Evolutionary conservation across 2,329 filamentous ascomycete genomes (phyloP).

Genomic region (Gaeumannomyces tritici): DNA sequence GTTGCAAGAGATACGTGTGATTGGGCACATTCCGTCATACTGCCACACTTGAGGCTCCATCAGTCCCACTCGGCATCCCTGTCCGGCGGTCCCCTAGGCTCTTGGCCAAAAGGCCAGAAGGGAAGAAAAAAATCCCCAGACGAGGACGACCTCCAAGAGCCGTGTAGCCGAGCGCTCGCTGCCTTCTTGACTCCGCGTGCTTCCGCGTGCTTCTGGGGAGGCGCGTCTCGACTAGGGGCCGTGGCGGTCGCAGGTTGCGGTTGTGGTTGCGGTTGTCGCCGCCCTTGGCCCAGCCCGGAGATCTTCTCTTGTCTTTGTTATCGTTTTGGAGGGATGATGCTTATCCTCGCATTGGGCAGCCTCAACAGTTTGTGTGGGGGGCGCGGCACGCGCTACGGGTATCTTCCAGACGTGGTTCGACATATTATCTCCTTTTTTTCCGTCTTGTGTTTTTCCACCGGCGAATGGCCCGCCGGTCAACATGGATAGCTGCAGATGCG

Average conservation of each 20-base stretch:
- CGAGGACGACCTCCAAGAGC: background rate
- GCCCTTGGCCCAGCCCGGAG: background rate
- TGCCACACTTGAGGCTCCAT: constrained; percentile 3
- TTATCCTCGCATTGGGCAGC: background rate
- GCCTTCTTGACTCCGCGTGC: background rate
- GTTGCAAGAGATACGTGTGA: background rate
- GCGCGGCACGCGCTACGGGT: background rate
- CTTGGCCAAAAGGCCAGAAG: background rate
- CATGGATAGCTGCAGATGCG: background rate
- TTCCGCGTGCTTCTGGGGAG: no score
- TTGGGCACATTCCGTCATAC: constrained; percentile 4
- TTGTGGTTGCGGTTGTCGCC: background rate
- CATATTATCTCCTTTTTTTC: background rate
- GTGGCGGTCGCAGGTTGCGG: background rate
- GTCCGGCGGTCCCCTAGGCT: background rate
- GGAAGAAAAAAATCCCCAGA: background rate
- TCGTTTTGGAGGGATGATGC: background rate
- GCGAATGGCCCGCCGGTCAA: background rate
- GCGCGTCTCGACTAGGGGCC: background rate
- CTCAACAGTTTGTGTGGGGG: background rate
- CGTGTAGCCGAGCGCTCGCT: background rate
- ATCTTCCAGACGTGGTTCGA: background rate
- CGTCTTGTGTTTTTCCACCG: background rate
- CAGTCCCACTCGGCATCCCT: background rate
- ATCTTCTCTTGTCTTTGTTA: background rate